Evolutionary conservation across 2,329 filamentous ascomycete genomes (phyloP), one percentile per base, ranked within the genome.

Genomic region (Ustulina deusta): DNA sequence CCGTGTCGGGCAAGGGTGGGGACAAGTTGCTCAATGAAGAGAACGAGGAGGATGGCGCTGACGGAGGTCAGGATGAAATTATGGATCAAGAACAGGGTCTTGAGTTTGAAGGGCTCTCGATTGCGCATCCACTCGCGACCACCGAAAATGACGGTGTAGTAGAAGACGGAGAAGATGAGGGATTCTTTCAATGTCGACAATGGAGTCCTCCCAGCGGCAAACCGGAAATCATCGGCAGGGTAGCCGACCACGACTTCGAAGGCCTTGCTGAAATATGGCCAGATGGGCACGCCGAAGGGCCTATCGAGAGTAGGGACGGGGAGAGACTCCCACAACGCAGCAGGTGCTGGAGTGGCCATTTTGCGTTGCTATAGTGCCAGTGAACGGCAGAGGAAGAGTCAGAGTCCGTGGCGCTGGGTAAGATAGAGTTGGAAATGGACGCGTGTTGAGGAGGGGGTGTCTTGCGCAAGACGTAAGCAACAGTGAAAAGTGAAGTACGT

Each of bases 111-210:
- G 25, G 95, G 87, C 78, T 91, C 86, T 71, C 93, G 89, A 77
- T 92, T 91, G 83, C 93, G 93, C 96, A 99, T 98, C 75, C 94
- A 79, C 82, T 97, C 93, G 72, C 95, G 89, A 68, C 95, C 96
- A 71, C 94, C 94, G 74, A 98, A 97, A 77, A 98, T 96, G 83
- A 97, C 85, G 74, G 92, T 83, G 82, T 98, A 98, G 90, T 98
- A 99, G 79, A 92, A 83, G 78, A 93, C 83, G 75, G 97, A 90
- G 79, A 94, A 91, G 74, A 92, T 88, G 67, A 89, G 88, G 57
- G 93, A 95, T 82, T 93, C 90, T 81, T 91, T 91, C 76, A 97
- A 84, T 3, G 94, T 97, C 63, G 94, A 97, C 87, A 98, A 91
- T 69, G 93, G 92, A 34, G 94, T 97, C 80, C 89, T 84, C 77